These are phyloP conservation scores for Maudiozyma bulderi DNA, from an alignment of 805 yeast species.

Conservation along the genomic window DNA sequence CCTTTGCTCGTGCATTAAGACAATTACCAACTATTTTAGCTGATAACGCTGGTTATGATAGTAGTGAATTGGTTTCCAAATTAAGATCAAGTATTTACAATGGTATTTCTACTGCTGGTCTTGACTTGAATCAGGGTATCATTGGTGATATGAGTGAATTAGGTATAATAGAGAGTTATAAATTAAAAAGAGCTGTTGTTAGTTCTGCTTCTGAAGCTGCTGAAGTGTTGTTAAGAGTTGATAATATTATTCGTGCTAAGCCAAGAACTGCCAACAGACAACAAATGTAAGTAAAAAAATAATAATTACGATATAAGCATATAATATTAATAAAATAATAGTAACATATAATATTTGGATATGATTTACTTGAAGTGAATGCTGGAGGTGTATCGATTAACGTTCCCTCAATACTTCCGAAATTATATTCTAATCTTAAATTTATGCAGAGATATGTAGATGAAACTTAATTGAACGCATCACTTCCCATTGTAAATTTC, in stretches of 20 bases:
- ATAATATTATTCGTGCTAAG: constrained; percentile 90
- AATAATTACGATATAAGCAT: neutral
- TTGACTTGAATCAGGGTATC: constrained; percentile 73
- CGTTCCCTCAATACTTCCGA: too few relatives aligned
- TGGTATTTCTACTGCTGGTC: constrained; percentile 86
- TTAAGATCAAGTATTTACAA: constrained; percentile 76
- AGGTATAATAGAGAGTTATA: constrained; percentile 88
- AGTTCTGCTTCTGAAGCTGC: constrained; percentile 97
- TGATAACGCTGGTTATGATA: constrained; percentile 94
- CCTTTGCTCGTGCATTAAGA: constrained; percentile 88
- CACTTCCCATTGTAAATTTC: too few relatives aligned
- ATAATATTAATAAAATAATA: neutral
- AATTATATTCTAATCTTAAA: too few relatives aligned
- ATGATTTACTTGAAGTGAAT: too few relatives aligned
- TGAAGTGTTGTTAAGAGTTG: constrained; percentile 89
- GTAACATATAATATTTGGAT: too few relatives aligned
- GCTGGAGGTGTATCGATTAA: too few relatives aligned
- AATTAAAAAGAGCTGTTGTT: constrained; percentile 88
- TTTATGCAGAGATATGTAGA: too few relatives aligned
- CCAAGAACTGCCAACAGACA: constrained; percentile 94
- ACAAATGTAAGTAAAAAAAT: constrained; percentile 15
- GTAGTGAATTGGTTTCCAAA: constrained; percentile 84
- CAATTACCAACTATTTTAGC: constrained; percentile 93
- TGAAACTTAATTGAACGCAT: too few relatives aligned
- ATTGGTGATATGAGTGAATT: constrained; percentile 91